Evolutionary conservation across 2,329 filamentous ascomycete species (phyloP), one percentile per base, ranked within the genome.

Genomic region (Penicillium digitatum): DNA sequence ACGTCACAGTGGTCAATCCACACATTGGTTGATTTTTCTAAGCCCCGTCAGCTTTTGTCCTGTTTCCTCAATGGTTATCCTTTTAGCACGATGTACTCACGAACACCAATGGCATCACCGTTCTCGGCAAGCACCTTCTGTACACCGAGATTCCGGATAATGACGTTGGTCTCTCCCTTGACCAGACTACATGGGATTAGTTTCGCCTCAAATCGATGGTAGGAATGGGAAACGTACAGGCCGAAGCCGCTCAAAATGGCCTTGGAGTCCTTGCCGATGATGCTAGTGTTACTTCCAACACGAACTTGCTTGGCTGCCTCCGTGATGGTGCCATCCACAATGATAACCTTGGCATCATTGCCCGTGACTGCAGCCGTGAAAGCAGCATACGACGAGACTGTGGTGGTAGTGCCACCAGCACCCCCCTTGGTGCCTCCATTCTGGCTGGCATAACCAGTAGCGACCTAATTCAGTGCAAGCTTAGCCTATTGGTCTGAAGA

Each of bases 1-100:
- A 88, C 77, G 60, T 88, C 85, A 68, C 79, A 78, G 74, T 88
- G 86, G 73, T 88, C 86, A 47, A 88, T 74, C 86, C 85, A 88
- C 65, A 84, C 76, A 60, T 86, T 85, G 61, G 49, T 67, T 11
- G 66, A 63, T 48, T 66, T 59, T 45, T 70, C 67, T 70, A 27
- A 11, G 10, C 2, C 4, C 8, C 0, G 27, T 60, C 12, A 58
- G 46, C n/a, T 2, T 27, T 11, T 24, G 5, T 18, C 16, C 2
- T 37, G 54, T 81, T 67, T 69, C 11, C 11, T 18, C 3, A 10
- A 14, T 26, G 14, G 10, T 34, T 18, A 20, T 31, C 1, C 9
- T 24, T 24, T n/a, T 3, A 42, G 26, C 6, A 18, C 3, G 5
- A 9, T 52, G n/a, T 27, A 69, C 65, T 54, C 52, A 69, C 86